Conservation (phyloP, 1,284 basidiomycete genomes). For the Rhodotorula glutinis region DNA sequence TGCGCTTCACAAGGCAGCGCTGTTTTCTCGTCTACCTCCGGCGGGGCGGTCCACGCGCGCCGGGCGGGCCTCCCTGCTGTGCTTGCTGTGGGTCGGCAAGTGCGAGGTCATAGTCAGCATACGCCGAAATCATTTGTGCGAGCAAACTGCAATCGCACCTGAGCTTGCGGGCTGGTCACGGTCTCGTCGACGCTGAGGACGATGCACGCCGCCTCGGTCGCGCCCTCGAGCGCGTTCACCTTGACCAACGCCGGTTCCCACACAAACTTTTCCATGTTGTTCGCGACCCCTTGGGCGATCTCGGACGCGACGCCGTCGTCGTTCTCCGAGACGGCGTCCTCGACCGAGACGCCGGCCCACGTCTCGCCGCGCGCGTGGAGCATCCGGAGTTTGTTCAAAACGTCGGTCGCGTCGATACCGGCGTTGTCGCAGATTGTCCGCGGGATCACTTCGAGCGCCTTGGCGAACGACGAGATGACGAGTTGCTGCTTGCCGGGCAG, state of each 20-base stretch:
- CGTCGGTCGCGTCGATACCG: slow-evolving; percentile 94
- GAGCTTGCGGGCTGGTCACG: slow-evolving; percentile 50
- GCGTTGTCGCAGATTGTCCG: slow-evolving; percentile 99
- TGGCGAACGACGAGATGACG: slow-evolving; percentile 92
- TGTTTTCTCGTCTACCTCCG: not conserved
- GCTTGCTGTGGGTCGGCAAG: not conserved
- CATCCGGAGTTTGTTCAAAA: slow-evolving; percentile 97
- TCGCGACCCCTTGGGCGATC: slow-evolving; percentile 64
- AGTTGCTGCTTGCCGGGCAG: slow-evolving; percentile 97
- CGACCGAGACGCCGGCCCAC: slow-evolving; percentile 96
- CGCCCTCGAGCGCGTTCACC: slow-evolving; percentile 89
- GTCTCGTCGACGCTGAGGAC: slow-evolving; percentile 95
- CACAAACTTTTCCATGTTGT: slow-evolving; percentile 94
- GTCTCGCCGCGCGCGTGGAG: slow-evolving; percentile 78
- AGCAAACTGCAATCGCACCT: not conserved
- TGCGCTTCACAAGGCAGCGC: too few relatives aligned
- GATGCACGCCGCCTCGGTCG: slow-evolving; percentile 92
- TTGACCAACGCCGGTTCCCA: slow-evolving; percentile 98
- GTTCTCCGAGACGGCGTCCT: slow-evolving; percentile 70
- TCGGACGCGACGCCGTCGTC: not conserved
- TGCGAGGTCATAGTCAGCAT: not conserved
- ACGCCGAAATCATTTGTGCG: not conserved
- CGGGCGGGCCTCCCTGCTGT: slow-evolving; percentile 2
- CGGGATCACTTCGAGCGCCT: slow-evolving; percentile 94
- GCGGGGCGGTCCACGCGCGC: not conserved